Evolutionary conservation across 176 grass and related monocot species (phyloP).

Genomic region (Zizania latifolia): DNA sequence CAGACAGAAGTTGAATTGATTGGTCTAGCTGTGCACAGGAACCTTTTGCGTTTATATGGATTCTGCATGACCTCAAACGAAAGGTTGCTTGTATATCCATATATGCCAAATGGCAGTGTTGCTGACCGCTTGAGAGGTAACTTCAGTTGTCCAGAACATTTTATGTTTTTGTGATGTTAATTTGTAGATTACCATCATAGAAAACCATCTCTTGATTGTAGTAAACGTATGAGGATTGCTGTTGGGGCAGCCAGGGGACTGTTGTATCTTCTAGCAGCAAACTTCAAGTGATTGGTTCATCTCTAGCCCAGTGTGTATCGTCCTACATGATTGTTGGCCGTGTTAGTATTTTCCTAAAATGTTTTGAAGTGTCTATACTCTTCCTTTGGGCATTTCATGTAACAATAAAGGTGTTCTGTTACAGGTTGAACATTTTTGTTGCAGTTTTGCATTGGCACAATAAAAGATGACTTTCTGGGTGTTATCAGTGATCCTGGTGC

Average conservation of each 20-base stretch:
- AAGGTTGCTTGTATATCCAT: slow-evolving; percentile 89
- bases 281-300: not conserved
- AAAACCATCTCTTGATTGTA: slow-evolving; percentile 81
- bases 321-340: not conserved
- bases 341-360: no score
- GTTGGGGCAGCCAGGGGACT: slow-evolving; percentile 84
- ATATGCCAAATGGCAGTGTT: slow-evolving; percentile 95
- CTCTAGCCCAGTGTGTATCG: not conserved
- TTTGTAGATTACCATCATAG: slow-evolving; percentile 59
- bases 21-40: slow-evolving; percentile 91
- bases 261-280: slow-evolving; percentile 52
- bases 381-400: not conserved
- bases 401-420: no score
- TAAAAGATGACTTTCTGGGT: slow-evolving; percentile 94
- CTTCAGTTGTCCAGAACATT: not conserved
- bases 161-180: not conserved
- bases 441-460: slow-evolving; percentile 98
- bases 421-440: not conserved
- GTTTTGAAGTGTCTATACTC: not conserved
- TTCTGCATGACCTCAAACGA: slow-evolving; percentile 93
- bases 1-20: slow-evolving; percentile 98
- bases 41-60: slow-evolving; percentile 82
- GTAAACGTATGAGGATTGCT: slow-evolving; percentile 76
- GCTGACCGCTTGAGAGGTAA: slow-evolving; percentile 93
- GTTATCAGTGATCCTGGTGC: slow-evolving; percentile 86